Evolutionary conservation across 164 flowering plant species (phyloP).

Genomic region (Brasenia schreberi): DNA sequence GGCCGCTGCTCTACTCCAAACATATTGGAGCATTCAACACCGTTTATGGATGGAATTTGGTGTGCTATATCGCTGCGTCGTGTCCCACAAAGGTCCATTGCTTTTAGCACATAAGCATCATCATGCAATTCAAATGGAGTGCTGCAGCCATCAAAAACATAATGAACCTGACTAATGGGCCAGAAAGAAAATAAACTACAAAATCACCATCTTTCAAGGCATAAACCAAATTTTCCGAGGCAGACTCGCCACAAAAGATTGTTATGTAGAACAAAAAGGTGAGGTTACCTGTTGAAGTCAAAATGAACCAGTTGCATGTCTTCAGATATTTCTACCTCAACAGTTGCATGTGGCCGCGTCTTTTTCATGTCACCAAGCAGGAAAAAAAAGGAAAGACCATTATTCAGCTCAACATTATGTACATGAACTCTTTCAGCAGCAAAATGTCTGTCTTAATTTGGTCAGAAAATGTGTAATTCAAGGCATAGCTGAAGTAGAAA

Average conservation of each 20-base stretch:
- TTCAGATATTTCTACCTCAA: conserved; percentile 89
- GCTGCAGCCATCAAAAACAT: conserved; percentile 6
- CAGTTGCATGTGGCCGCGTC: conserved; percentile 90
- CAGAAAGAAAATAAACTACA: neutral
- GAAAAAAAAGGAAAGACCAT: neutral
- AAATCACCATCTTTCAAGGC: neutral
- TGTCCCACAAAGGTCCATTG: conserved; percentile 6
- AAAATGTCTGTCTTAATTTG: too few species aligned
- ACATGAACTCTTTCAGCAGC: neutral
- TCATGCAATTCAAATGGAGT: conserved; percentile 24
- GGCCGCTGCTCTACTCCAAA: neutral
- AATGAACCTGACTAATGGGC: neutral
- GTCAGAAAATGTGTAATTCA: neutral
- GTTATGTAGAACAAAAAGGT: neutral
- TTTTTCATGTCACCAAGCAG: conserved; percentile 5
- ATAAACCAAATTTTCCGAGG: neutral
- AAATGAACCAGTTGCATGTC: conserved; percentile 80
- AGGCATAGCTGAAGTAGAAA: neutral
- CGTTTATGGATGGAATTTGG: neutral
- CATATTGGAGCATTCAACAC: neutral
- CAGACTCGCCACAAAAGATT: neutral
- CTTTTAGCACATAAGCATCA: conserved; percentile 17
- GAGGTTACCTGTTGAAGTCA: conserved; percentile 24
- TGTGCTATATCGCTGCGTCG: neutral
- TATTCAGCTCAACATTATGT: neutral